A percentile compares a stretch with the other conserved stretches of the same genome.
Evolutionary conservation across 2,329 filamentous ascomycete genomes (phyloP).

Genomic region (Tolypocladium ophioglossoides): DNA sequence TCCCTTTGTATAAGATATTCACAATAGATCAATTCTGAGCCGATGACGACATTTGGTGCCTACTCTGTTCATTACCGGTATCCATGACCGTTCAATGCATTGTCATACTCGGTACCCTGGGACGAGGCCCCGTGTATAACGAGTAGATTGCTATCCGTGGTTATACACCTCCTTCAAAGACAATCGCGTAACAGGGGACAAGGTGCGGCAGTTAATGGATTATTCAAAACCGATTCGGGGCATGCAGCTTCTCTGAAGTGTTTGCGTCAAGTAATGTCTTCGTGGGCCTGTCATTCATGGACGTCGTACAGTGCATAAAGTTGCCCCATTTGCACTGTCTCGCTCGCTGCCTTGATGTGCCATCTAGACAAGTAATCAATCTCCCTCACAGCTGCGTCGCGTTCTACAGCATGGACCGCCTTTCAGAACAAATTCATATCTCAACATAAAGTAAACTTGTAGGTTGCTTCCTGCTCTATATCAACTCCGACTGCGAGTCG

Average conservation of each 20-base stretch:
- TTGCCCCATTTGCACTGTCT: not conserved
- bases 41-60: not conserved
- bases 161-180: too few relatives aligned
- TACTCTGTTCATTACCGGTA: not conserved
- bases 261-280: too few relatives aligned
- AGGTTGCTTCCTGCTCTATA: not conserved
- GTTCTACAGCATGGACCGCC: not conserved
- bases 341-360: not conserved
- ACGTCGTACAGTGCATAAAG: not conserved
- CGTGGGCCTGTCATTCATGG: too few relatives aligned
- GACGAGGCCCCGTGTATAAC: not conserved
- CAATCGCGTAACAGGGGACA: too few relatives aligned
- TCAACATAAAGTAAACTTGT: not conserved
- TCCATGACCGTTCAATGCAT: too few relatives aligned
- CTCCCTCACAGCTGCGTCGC: not conserved
- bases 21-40: conserved; percentile 15
- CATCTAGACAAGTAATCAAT: not conserved
- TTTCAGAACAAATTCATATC: not conserved
- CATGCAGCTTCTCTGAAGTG: too few relatives aligned
- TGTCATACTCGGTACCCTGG: too few relatives aligned
- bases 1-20: conserved; percentile 28
- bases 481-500: not conserved
- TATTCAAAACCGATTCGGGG: too few relatives aligned
- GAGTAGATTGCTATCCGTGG: too few relatives aligned
- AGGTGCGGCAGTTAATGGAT: too few relatives aligned